Percentiles rank a stretch among this genome's conserved stretches.
phyloP scores from a whole-genome alignment of 306 rosid species.

The Parietaria judaica region DNA sequence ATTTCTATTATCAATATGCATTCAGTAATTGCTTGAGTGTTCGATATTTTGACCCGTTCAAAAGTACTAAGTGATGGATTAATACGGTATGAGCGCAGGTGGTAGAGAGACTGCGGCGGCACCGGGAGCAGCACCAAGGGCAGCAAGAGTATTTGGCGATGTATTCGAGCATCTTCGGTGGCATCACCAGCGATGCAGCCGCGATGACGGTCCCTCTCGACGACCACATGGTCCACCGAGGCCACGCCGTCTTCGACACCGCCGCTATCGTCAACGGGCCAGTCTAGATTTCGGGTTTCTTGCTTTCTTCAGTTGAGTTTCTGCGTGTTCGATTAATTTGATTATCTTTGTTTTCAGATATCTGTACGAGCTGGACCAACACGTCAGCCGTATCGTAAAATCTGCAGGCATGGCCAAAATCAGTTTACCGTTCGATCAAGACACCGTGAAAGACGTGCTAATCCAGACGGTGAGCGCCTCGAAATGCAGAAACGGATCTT shows the following conservation, averaged over 20 bases:
- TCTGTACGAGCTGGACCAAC: slow-evolving; percentile 84
- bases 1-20: neutral
- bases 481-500: slow-evolving; percentile 70
- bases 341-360: slow-evolving; percentile 24
- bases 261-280: slow-evolving; percentile 83
- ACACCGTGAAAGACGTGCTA: slow-evolving; percentile 49
- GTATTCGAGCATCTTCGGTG: slow-evolving; percentile 86
- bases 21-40: neutral
- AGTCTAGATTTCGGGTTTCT: slow-evolving; percentile 10
- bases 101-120: slow-evolving; percentile 38
- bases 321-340: too few species aligned
- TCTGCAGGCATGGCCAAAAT: slow-evolving; percentile 74
- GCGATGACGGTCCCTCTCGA: slow-evolving; percentile 86
- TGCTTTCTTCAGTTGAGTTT: too few species aligned
- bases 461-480: slow-evolving; percentile 81
- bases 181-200: slow-evolving; percentile 70
- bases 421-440: slow-evolving; percentile 49
- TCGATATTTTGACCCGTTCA: neutral
- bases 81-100: slow-evolving; percentile 28
- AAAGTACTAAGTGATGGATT: too few species aligned
- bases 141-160: slow-evolving; percentile 68
- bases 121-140: slow-evolving; percentile 42
- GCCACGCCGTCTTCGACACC: slow-evolving; percentile 92
- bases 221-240: slow-evolving; percentile 95
- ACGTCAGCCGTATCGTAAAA: slow-evolving; percentile 65